Conservation (phyloP, 2,329 filamentous ascomycete species). For the Eutypa lata region DNA sequence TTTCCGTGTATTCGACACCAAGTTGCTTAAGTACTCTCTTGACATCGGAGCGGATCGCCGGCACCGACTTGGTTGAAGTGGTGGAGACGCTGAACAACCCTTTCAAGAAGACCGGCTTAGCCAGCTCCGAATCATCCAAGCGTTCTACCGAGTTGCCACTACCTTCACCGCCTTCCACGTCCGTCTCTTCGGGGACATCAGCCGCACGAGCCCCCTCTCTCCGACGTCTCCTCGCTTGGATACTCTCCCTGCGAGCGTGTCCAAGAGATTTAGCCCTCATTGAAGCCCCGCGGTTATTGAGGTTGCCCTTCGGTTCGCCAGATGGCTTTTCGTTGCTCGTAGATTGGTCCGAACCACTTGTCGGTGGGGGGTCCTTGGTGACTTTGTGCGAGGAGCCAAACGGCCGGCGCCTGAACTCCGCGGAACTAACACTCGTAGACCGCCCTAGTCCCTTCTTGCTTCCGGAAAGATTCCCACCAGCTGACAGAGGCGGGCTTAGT, state of each 20-base stretch:
- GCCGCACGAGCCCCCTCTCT: slow-evolving; percentile 70
- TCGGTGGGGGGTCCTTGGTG: slow-evolving; percentile 64
- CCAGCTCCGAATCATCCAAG: slow-evolving; percentile 68
- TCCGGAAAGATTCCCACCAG: slow-evolving; percentile 52
- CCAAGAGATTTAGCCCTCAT: slow-evolving; percentile 82
- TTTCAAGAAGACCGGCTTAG: slow-evolving; percentile 94
- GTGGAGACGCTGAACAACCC: slow-evolving; percentile 96
- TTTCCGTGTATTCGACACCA: slow-evolving; percentile 87
- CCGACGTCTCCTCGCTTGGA: slow-evolving; percentile 76
- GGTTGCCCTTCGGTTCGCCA: slow-evolving; percentile 48
- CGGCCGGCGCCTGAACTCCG: slow-evolving; percentile 70
- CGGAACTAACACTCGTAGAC: slow-evolving; percentile 89
- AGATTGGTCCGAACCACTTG: slow-evolving; percentile 78
- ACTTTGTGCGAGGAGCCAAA: slow-evolving; percentile 39
- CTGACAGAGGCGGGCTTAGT: slow-evolving; percentile 67
- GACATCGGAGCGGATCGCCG: slow-evolving; percentile 83
- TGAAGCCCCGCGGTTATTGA: slow-evolving; percentile 58
- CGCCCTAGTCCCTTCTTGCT: slow-evolving; percentile 71
- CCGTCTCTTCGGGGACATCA: slow-evolving; percentile 88
- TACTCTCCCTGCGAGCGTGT: slow-evolving; percentile 85
- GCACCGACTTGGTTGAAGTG: slow-evolving; percentile 85
- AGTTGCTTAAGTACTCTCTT: slow-evolving; percentile 85
- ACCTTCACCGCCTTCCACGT: slow-evolving; percentile 67
- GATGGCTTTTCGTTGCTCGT: slow-evolving; percentile 51
- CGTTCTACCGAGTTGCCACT: slow-evolving; percentile 60